Evolutionary conservation across 495 filamentous ascomycete genomes (phyloP).

Genomic region (Podospora bellae-mahoneyi): DNA sequence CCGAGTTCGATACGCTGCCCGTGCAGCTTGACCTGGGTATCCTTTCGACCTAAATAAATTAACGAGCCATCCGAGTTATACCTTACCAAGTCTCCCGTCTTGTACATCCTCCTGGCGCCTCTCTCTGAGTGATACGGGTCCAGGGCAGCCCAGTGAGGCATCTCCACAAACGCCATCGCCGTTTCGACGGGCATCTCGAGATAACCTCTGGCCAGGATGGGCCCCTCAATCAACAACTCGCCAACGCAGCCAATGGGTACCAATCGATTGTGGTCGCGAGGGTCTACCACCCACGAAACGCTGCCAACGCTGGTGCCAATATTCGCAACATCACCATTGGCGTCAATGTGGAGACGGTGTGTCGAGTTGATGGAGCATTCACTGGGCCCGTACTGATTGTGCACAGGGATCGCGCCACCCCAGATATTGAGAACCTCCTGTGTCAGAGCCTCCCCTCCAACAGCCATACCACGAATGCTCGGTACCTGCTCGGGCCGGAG

Average conservation of each 20-base stretch:
- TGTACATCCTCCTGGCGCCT: conserved; percentile 43
- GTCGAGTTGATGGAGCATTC: conserved; percentile 31
- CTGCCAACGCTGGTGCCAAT: conserved; percentile 24
- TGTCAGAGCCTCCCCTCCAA: conserved; percentile 30
- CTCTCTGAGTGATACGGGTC: conserved; percentile 14
- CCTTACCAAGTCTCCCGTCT: conserved; percentile 58
- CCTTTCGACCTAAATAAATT: conserved; percentile 44
- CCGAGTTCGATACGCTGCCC: conserved; percentile 42
- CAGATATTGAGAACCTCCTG: conserved; percentile 20
- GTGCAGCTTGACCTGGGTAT: conserved; percentile 40
- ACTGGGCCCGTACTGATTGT: conserved; percentile 31
- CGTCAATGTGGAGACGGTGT: conserved; percentile 16
- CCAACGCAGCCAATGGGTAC: conserved; percentile 67
- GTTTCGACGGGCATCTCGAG: conserved; percentile 63
- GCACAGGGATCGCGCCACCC: conserved; percentile 18
- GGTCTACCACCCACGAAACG: conserved; percentile 54
- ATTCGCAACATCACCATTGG: conserved; percentile 16
- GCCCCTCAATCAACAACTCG: conserved; percentile 72
- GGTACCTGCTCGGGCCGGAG: conserved; percentile 33
- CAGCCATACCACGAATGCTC: conserved; percentile 25
- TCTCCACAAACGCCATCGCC: conserved; percentile 45
- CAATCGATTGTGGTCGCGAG: conserved; percentile 53
- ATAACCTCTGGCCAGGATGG: conserved; percentile 56
- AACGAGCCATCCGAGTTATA: conserved; percentile 53
- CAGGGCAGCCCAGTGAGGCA: conserved; percentile 13